Evolutionary conservation across 1,284 basidiomycete genomes (phyloP), one percentile per base, ranked within the genome.

Genomic region (Fomes fomentarius): DNA sequence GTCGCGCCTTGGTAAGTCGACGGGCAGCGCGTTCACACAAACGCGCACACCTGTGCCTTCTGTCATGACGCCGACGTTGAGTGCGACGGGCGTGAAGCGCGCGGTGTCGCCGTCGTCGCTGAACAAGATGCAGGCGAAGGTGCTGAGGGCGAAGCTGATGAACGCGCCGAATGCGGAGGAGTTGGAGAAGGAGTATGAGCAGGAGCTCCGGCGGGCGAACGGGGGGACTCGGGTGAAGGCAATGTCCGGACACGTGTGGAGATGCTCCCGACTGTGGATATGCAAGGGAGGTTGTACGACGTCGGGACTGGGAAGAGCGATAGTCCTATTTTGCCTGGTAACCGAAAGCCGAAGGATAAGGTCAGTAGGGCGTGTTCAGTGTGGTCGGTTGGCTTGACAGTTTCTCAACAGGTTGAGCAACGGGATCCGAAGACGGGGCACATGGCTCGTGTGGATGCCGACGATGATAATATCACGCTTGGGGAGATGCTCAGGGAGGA

Each of bases 401-500:
- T 15, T 24, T n/a, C 40, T 22, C 39, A 57, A n/a, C 52, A 87
- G 85, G 89, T 96, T 55, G 94, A 97, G 71, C 94, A 92, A 1
- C 89, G 89, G 52, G 94, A 98, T 68, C 80, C 82, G 15, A 91
- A 90, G 69, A 94, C 94, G 2, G 94, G 94, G 11, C 91, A 96
- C 52, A 74, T 96, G 28, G 71, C 96, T 40, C 82, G 89, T 37
- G 87, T 88, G 71, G 94, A 96, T 71, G 85, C 90, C 7, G 94
- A 98, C 65, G 96, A 98, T 66, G 95, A 98, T 68, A 79, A 81
- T 0, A 79, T 86, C 26, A 91, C 93, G 0, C 80, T 99, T 3
- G 89, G 90, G 3, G 96, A 99, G 66, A 85, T 99, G 76, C 80
- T 99, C 35, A 83, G 96, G 10, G 93, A 98, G 69, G 97, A 99